A percentile compares a stretch with the other conserved stretches of the same genome.
These are phyloP conservation scores for Aspergillus ochraceus DNA, from an alignment of 2,329 filamentous ascomycete species.

Conservation along the genomic window DNA sequence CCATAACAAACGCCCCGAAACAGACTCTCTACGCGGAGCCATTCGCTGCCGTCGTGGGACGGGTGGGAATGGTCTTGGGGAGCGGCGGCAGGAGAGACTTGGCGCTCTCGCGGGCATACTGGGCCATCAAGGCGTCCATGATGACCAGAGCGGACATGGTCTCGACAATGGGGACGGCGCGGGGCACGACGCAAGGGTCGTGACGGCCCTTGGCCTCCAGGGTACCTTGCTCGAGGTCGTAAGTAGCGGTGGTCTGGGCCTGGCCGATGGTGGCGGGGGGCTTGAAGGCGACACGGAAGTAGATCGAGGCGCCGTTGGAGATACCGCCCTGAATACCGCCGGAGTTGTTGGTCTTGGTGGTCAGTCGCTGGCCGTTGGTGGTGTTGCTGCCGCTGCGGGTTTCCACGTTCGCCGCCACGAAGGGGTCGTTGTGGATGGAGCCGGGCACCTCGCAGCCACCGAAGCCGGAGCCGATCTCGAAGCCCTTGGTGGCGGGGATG, in stretches of 20 bases:
- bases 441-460: slow-evolving; percentile 81
- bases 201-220: slow-evolving; percentile 91
- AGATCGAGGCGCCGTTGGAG: slow-evolving; percentile 88
- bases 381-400: slow-evolving; percentile 17
- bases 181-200: slow-evolving; percentile 87
- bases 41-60: slow-evolving; percentile 23
- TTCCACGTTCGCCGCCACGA: slow-evolving; percentile 56
- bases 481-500: slow-evolving; percentile 93
- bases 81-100: slow-evolving; percentile 48
- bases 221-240: slow-evolving; percentile 72
- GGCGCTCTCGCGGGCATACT: slow-evolving; percentile 64
- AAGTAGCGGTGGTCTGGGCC: slow-evolving; percentile 79
- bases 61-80: slow-evolving; percentile 36
- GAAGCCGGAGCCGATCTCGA: slow-evolving; percentile 94
- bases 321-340: slow-evolving; percentile 96
- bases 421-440: slow-evolving; percentile 89
- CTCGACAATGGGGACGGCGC: slow-evolving; percentile 73
- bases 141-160: slow-evolving; percentile 86
- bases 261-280: slow-evolving; percentile 90
- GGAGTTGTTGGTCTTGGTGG: slow-evolving; percentile 90
- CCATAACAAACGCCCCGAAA: neutral
- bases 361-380: slow-evolving; percentile 57
- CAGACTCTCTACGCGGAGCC: slow-evolving; percentile 3
- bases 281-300: slow-evolving; percentile 95
- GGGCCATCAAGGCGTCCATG: slow-evolving; percentile 82